These are phyloP conservation scores for Parathielavia hyrcaniae DNA, from an alignment of 495 filamentous ascomycete species.

Conservation along the genomic window DNA sequence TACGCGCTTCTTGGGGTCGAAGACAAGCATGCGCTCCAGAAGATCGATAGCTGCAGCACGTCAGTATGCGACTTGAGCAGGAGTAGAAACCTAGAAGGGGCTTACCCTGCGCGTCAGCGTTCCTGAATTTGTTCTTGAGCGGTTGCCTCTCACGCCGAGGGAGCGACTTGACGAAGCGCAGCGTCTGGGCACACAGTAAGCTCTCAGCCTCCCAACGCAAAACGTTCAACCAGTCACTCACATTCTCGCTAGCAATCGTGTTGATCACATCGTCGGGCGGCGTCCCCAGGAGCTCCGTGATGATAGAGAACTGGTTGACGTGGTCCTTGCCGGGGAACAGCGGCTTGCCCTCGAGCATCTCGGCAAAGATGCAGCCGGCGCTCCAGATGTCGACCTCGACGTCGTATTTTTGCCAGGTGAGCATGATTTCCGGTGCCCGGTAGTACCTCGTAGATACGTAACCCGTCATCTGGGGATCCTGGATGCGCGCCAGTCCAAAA, in stretches of 20 bases:
- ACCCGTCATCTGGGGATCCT: constrained; percentile 99
- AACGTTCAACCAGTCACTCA: constrained; percentile 38
- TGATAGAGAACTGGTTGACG: constrained; percentile 99
- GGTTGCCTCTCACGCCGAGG: constrained; percentile 93
- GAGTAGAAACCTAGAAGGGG: background rate
- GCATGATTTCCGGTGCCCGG: constrained; percentile 97
- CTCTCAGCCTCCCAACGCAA: background rate
- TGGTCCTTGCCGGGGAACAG: constrained; percentile 98
- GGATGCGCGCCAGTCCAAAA: constrained; percentile 93
- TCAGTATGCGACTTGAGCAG: constrained; percentile 5
- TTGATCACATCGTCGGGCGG: constrained; percentile 97
- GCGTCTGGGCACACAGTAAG: constrained; percentile 53
- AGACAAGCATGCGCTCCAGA: constrained; percentile 94
- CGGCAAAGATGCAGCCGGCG: constrained; percentile 96
- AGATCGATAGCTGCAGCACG: constrained; percentile 72
- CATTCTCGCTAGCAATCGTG: constrained; percentile 97
- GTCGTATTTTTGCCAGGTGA: constrained; percentile 99
- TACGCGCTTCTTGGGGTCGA: constrained; percentile 88
- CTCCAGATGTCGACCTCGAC: constrained; percentile 99
- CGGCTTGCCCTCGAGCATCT: constrained; percentile 98
- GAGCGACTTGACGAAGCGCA: constrained; percentile 94
- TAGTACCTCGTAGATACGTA: constrained; percentile 99
- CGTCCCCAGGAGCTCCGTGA: constrained; percentile 96
- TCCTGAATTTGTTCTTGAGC: constrained; percentile 87
- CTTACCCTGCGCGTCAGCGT: constrained; percentile 84